Evolutionary conservation across 108 stramenopile genomes (phyloP).

Genomic region (Discostella stelligeroides): DNA sequence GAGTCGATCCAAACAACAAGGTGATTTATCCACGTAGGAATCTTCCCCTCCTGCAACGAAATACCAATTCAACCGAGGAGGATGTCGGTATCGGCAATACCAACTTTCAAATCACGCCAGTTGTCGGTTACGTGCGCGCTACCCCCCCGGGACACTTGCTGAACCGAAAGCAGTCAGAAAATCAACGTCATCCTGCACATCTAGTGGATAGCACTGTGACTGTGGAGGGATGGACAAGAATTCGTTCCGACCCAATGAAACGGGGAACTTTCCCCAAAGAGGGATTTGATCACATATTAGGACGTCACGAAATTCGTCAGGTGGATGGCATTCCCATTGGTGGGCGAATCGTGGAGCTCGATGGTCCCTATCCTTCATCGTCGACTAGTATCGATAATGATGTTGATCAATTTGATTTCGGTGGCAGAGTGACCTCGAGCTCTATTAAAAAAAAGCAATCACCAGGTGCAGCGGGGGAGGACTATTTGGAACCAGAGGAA

Average conservation of each 20-base stretch:
- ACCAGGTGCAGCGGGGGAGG: background rate
- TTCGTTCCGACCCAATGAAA: conserved; percentile 23
- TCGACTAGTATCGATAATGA: conserved; percentile 23
- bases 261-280: conserved; percentile 49
- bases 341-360: conserved; percentile 21
- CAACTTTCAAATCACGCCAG: background rate
- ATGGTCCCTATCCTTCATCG: conserved; percentile 27
- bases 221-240: conserved; percentile 19
- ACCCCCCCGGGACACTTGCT: conserved; percentile 41
- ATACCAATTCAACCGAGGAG: no score
- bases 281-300: conserved; percentile 79
- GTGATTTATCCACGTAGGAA: no score
- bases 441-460: background rate
- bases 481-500: conserved; percentile 38
- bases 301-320: conserved; percentile 57
- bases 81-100: no score
- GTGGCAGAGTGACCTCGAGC: background rate
- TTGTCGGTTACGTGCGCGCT: conserved; percentile 36
- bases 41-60: no score
- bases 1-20: no score
- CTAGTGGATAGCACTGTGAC: background rate
- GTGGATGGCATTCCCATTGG: conserved; percentile 47
- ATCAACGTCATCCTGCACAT: background rate
- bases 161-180: background rate
- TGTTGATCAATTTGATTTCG: background rate